Evolutionary conservation across 163 green algal genomes (phyloP), one percentile per base, ranked within the genome.

Genomic region (Chlorella variabilis): DNA sequence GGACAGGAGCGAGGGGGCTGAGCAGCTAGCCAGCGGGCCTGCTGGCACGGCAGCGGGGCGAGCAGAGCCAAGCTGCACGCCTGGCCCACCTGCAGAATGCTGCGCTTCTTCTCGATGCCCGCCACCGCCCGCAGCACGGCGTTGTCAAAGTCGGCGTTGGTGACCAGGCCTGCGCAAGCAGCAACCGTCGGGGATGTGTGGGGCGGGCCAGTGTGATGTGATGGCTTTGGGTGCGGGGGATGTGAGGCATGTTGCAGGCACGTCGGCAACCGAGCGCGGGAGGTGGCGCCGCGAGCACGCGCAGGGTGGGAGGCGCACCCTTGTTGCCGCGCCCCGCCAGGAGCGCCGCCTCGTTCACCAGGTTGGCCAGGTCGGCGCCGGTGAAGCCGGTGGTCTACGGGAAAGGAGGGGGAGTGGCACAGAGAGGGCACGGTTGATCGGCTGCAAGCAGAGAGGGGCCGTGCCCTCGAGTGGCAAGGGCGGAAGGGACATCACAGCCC

Each of bases 81-180:
- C n/a, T n/a, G n/a, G n/a, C 62, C 25, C 11, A 67, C 71, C 71
- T 78, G 71, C 61, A 94, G 82, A 23, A 92, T 75, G 58, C 78
- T 90, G 63, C 94, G 81, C 88, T 97, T 97, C 90, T 97, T 97
- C 88, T 98, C 94, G 13, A 97, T 88, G 48, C 94, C 94, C 6
- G 92, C 93, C 49, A 97, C 86, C 36, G 90, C 83, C 8, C 94
- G 82, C 75, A 96, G 74, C 39, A 97, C 82, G 4, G 94, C 93
- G 25, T 83, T 78, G 79, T 96, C 93, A 85, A 97, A 97, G 83
- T 97, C 93, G 48, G 78, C 83, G 4, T 65, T 58, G 3, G 27
- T 42, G 36, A 80, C 73, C 1, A 70, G 36, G 34, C 71, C 71
- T 78, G 71, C 49, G 49, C 8, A 2, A 29, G 25, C 38, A 54